A percentile compares a stretch with the other conserved stretches of the same genome.
Evolutionary conservation across 2,329 filamentous ascomycete species (phyloP).

Genomic region (Cytospora piceae): DNA sequence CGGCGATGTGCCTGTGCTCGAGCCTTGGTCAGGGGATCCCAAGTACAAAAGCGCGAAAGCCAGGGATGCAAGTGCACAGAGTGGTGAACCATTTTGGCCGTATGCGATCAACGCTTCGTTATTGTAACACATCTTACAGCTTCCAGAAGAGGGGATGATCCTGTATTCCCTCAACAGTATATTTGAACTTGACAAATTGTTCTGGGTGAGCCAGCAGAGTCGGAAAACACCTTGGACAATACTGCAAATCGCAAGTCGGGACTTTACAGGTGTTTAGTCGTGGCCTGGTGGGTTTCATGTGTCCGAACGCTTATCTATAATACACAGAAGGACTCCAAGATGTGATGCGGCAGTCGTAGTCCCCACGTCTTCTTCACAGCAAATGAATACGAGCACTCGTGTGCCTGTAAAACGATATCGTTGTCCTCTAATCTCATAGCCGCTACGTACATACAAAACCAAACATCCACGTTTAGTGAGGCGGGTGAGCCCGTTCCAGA

Average conservation of each 20-base stretch:
- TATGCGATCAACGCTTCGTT: too few species aligned
- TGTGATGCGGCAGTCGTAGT: not conserved
- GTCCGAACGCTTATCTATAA: not conserved
- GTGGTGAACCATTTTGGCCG: too few species aligned
- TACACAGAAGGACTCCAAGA: not conserved
- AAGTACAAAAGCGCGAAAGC: too few species aligned
- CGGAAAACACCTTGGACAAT: too few species aligned
- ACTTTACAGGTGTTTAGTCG: not conserved
- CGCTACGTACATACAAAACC: slow-evolving; percentile 21
- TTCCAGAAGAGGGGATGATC: too few species aligned
- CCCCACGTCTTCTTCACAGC: too few species aligned
- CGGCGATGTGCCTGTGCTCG: not conserved
- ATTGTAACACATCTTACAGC: too few species aligned
- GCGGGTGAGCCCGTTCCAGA: slow-evolving; percentile 26
- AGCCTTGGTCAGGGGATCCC: not conserved
- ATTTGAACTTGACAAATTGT: too few species aligned
- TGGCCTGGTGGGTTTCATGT: not conserved
- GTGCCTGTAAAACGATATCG: not conserved
- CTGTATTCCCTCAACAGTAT: too few species aligned
- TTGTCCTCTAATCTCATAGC: slow-evolving; percentile 9
- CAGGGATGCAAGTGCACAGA: too few species aligned
- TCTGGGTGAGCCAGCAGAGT: too few species aligned
- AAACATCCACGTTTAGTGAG: slow-evolving; percentile 8
- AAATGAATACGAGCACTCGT: not conserved
- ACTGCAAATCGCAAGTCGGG: too few species aligned